phyloP scores from a whole-genome alignment of 2,329 filamentous ascomycete species.

The Xylaria hypoxylon region DNA sequence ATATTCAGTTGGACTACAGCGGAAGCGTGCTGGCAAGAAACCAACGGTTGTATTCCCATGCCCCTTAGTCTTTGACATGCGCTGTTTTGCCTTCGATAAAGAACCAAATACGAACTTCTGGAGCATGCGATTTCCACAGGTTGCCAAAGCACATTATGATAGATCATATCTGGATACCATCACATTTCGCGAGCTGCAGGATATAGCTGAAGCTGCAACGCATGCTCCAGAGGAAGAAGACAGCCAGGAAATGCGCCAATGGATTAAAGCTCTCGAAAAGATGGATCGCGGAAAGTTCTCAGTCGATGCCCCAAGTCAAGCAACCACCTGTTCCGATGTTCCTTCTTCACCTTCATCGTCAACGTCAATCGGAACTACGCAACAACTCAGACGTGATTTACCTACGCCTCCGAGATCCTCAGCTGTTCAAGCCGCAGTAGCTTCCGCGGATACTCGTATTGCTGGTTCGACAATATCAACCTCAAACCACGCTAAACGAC shows the following conservation, averaged over 20 bases:
- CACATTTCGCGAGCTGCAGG: conserved; percentile 76
- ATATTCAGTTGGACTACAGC: conserved; percentile 57
- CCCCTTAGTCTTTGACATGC: conserved; percentile 82
- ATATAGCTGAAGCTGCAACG: conserved; percentile 69
- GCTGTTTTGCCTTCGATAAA: conserved; percentile 84
- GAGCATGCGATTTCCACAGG: conserved; percentile 79
- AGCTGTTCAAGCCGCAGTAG: conserved; percentile 1
- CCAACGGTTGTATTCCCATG: conserved; percentile 70
- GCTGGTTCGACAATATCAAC: neutral
- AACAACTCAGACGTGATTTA: neutral
- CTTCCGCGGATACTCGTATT: neutral
- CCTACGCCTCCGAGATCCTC: conserved; percentile 31
- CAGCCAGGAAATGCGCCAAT: conserved; percentile 69
- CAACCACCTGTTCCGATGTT: conserved; percentile 53
- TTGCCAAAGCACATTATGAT: conserved; percentile 83
- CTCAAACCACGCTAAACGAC: conserved; percentile 30
- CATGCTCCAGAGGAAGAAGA: conserved; percentile 63
- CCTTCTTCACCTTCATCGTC: conserved; percentile 36
- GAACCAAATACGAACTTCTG: conserved; percentile 75
- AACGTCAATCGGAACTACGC: conserved; percentile 14
- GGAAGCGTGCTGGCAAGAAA: conserved; percentile 59
- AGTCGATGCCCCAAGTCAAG: conserved; percentile 60
- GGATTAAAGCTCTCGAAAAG: conserved; percentile 70
- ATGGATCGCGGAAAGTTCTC: conserved; percentile 61
- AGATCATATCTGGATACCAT: conserved; percentile 75